A percentile compares a stretch with the other conserved stretches of the same genome.
Evolutionary conservation across 1,139 yeast genomes (phyloP).

Genomic region (Candida neerlandica): DNA sequence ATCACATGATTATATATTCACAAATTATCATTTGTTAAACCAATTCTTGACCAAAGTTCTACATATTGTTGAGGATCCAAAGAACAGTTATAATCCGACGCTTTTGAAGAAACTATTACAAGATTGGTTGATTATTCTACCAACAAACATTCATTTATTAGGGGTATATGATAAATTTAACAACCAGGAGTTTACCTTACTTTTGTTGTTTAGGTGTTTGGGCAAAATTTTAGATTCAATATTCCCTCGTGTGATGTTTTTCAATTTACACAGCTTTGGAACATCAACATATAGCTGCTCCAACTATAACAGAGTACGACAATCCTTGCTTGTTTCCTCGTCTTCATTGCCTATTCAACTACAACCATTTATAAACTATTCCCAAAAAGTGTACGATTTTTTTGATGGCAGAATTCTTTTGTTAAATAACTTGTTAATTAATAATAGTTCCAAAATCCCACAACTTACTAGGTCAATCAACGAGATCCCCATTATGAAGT

Average conservation of each 20-base stretch:
- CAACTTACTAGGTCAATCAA: background rate
- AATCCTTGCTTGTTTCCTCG: background rate
- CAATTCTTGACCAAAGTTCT: constrained; percentile 10
- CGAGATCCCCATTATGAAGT: constrained; percentile 1
- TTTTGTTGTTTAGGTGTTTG: constrained; percentile 23
- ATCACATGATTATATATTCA: constrained; percentile 12
- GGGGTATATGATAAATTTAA: constrained; percentile 14
- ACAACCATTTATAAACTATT: constrained; percentile 20
- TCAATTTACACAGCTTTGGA: constrained; percentile 27
- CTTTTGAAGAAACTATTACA: constrained; percentile 25
- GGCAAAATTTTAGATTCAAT: constrained; percentile 25
- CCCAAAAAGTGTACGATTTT: constrained; percentile 23
- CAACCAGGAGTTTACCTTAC: constrained; percentile 22
- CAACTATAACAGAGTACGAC: no score
- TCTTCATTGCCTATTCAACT: background rate
- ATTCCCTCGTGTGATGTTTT: constrained; percentile 27
- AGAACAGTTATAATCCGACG: background rate
- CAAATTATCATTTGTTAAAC: constrained; percentile 19
- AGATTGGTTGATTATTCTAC: constrained; percentile 29
- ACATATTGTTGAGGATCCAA: constrained; percentile 11
- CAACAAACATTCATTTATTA: constrained; percentile 22
- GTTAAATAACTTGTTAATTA: constrained; percentile 1
- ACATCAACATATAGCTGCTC: constrained; percentile 16
- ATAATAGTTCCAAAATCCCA: background rate
- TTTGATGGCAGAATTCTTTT: constrained; percentile 23